These are phyloP conservation scores for Lanzia echinophila DNA, from an alignment of 2,329 filamentous ascomycete species.

Conservation along the genomic window DNA sequence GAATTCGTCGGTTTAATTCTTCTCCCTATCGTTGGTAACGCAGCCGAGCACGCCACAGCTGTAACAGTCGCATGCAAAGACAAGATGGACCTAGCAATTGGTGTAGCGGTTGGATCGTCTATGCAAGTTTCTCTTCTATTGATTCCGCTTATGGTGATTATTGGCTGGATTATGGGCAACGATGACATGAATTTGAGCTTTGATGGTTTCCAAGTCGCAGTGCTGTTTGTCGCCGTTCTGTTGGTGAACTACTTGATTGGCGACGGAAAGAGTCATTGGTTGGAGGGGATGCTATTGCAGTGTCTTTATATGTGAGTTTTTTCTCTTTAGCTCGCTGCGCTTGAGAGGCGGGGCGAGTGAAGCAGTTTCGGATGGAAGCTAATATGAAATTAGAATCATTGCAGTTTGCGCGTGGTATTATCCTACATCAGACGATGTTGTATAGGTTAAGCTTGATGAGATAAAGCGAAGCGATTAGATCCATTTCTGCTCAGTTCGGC, in stretches of 20 bases:
- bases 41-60: conserved; percentile 75
- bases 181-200: conserved; percentile 62
- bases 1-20: conserved; percentile 76
- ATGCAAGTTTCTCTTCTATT: conserved; percentile 80
- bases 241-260: conserved; percentile 81
- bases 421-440: conserved; percentile 1
- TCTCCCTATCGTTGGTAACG: conserved; percentile 76
- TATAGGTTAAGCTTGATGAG: neutral
- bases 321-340: neutral
- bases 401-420: conserved; percentile 21
- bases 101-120: conserved; percentile 74
- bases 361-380: too few relatives aligned
- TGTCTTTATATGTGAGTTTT: conserved; percentile 27
- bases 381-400: conserved; percentile 11
- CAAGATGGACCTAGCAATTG: conserved; percentile 76
- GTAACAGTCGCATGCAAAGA: conserved; percentile 67
- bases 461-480: neutral
- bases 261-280: conserved; percentile 51
- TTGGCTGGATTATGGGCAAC: conserved; percentile 69
- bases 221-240: conserved; percentile 75
- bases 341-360: too few relatives aligned
- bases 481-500: too few relatives aligned
- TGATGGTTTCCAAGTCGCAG: conserved; percentile 79
- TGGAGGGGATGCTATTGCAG: conserved; percentile 28
- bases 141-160: conserved; percentile 71